phyloP scores from a whole-genome alignment of 805 yeast species.

The Lachancea thermotolerans region DNA sequence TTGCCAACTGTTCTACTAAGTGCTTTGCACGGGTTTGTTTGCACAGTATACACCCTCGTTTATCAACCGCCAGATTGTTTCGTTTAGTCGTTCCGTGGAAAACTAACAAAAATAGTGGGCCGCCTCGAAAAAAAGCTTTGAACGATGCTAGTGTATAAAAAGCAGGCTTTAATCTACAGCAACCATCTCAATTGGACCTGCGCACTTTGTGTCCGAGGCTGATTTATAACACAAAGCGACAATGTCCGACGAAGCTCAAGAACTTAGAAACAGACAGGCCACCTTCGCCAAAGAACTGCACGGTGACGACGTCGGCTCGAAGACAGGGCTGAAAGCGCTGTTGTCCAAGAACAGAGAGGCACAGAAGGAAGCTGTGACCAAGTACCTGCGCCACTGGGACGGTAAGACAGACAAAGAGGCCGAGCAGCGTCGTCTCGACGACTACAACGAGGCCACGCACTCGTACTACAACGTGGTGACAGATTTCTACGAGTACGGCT shows the following conservation, averaged over 20 bases:
- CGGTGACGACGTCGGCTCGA: constrained; percentile 60
- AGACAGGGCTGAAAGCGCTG: constrained; percentile 71
- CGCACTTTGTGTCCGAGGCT: background rate
- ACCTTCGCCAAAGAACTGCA: constrained; percentile 81
- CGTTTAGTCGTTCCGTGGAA: no score
- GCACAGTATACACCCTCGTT: no score
- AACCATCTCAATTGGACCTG: no score
- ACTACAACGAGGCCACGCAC: constrained; percentile 85
- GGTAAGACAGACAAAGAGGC: constrained; percentile 73
- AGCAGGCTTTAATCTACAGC: no score
- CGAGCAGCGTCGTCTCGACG: constrained; percentile 65
- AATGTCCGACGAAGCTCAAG: constrained; percentile 11
- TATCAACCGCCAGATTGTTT: no score
- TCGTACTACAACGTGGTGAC: constrained; percentile 96
- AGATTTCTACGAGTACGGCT: constrained; percentile 97
- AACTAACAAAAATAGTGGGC: no score
- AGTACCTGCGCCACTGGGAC: constrained; percentile 96
- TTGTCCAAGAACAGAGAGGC: constrained; percentile 72
- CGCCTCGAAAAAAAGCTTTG: no score
- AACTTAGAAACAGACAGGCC: constrained; percentile 35
- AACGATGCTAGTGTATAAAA: no score
- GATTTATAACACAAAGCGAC: background rate
- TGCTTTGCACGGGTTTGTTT: no score
- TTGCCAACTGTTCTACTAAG: no score
- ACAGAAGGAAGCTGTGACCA: constrained; percentile 74